Percentiles rank a stretch among this genome's conserved stretches.
Evolutionary conservation across 2,329 filamentous ascomycete genomes (phyloP).

Genomic region (Lachnellula hyalina): DNA sequence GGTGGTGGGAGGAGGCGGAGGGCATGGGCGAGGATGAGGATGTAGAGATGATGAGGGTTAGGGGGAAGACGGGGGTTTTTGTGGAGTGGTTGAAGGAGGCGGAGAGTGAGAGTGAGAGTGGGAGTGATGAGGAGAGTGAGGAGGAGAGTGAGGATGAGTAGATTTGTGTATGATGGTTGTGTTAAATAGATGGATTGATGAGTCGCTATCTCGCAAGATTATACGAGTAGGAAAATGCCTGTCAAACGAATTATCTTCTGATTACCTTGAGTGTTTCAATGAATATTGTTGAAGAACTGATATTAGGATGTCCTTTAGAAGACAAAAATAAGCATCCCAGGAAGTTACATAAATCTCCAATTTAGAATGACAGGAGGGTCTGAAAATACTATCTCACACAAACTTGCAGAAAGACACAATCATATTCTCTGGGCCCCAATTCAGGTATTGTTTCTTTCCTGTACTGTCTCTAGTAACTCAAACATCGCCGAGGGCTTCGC

Average conservation of each 20-base stretch:
- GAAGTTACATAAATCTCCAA: too few relatives aligned
- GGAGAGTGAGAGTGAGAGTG: constrained; percentile 57
- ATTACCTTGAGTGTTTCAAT: background rate
- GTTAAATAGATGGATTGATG: background rate
- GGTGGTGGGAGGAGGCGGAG: constrained; percentile 76
- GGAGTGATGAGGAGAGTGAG: constrained; percentile 33
- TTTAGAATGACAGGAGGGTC: too few relatives aligned
- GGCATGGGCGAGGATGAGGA: constrained; percentile 52
- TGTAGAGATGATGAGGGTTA: constrained; percentile 64
- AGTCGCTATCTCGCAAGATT: background rate
- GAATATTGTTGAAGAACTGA: too few relatives aligned
- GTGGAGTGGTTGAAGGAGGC: constrained; percentile 81
- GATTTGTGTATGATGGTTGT: background rate
- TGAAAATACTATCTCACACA: too few relatives aligned
- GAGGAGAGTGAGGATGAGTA: constrained; percentile 13
- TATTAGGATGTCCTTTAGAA: too few relatives aligned
- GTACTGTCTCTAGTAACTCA: background rate
- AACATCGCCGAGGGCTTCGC: background rate
- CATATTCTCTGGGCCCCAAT: too few relatives aligned
- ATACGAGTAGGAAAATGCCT: background rate
- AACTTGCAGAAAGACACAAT: too few relatives aligned
- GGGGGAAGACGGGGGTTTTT: constrained; percentile 68
- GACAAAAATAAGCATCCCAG: too few relatives aligned
- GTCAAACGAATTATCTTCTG: background rate
- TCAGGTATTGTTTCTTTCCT: background rate